Percentiles rank a stretch among this genome's conserved stretches.
These are phyloP conservation scores for Cryptococcus amylolentus DNA, from an alignment of 1,284 basidiomycete species.

Conservation along the genomic window DNA sequence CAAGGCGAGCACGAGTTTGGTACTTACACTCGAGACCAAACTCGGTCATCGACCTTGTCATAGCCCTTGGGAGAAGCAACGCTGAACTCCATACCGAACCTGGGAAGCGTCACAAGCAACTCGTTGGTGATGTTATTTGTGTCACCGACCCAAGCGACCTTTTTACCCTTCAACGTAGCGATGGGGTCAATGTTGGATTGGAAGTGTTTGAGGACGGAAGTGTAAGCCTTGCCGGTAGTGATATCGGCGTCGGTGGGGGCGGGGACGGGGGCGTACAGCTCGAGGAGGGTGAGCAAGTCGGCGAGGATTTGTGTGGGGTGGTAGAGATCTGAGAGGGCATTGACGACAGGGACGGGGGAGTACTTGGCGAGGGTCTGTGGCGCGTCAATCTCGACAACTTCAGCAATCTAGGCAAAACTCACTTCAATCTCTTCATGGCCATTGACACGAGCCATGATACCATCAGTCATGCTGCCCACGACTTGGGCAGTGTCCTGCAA, in stretches of 20 bases:
- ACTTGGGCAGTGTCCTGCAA: constrained; percentile 77
- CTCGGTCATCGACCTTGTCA: constrained; percentile 64
- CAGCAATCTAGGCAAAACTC: constrained; percentile 20
- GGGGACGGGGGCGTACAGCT: constrained; percentile 49
- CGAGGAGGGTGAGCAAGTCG: constrained; percentile 85
- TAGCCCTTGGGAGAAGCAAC: constrained; percentile 73
- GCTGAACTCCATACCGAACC: constrained; percentile 80
- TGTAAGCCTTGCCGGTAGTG: constrained; percentile 1
- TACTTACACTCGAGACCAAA: constrained; percentile 69
- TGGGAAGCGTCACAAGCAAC: constrained; percentile 91
- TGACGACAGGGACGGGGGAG: constrained; percentile 89
- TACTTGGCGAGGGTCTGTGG: constrained; percentile 76
- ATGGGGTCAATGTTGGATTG: constrained; percentile 27
- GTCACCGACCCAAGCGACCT: constrained; percentile 91
- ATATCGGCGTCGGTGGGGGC: constrained; percentile 4
- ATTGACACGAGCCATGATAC: constrained; percentile 94
- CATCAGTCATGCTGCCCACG: constrained; percentile 90
- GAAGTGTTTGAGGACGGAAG: constrained; percentile 9
- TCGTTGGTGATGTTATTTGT: constrained; percentile 95
- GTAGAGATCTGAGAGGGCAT: constrained; percentile 91
- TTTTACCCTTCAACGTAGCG: constrained; percentile 55
- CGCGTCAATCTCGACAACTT: background rate
- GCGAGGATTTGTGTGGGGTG: constrained; percentile 96
- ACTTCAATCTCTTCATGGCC: constrained; percentile 91
- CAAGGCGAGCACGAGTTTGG: background rate